phyloP scores from a whole-genome alignment of 306 rosid genomes.

The Canavalia ensiformis region DNA sequence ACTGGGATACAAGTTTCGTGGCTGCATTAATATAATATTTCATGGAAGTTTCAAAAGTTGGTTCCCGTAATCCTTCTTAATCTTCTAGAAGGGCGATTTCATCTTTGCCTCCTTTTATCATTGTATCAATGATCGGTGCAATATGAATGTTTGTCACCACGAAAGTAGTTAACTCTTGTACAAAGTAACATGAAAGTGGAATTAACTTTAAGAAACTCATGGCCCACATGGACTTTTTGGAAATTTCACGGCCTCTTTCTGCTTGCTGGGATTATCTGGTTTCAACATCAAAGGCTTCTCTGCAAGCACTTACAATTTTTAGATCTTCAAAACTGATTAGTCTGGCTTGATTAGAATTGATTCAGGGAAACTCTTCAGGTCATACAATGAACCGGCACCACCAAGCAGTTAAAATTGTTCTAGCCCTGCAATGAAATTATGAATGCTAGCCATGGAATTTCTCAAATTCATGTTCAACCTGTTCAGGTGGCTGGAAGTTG shows the following conservation, averaged over 20 bases:
- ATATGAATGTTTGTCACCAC: slow-evolving; percentile 1
- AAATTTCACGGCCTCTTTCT: background rate
- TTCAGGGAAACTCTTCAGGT: background rate
- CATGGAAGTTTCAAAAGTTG: background rate
- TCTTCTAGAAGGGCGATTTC: background rate
- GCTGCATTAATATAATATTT: background rate
- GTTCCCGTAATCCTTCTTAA: background rate
- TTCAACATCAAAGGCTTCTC: background rate
- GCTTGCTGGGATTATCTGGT: background rate
- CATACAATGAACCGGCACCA: background rate
- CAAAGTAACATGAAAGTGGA: background rate
- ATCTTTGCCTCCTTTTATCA: background rate
- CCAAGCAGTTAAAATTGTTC: background rate
- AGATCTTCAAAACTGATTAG: background rate
- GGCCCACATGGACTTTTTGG: background rate
- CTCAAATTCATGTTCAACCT: background rate
- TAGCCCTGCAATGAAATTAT: background rate
- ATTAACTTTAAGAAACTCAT: background rate
- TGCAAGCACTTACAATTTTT: background rate
- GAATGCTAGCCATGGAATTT: background rate
- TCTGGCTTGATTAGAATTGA: background rate
- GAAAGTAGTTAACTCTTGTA: background rate
- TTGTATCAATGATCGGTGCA: background rate
- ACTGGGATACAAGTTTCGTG: background rate
- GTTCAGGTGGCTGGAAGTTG: background rate